Base-by-base conservation (phyloP, 2,329 filamentous ascomycete species). In the Aaosphaeria arxii region DNA sequence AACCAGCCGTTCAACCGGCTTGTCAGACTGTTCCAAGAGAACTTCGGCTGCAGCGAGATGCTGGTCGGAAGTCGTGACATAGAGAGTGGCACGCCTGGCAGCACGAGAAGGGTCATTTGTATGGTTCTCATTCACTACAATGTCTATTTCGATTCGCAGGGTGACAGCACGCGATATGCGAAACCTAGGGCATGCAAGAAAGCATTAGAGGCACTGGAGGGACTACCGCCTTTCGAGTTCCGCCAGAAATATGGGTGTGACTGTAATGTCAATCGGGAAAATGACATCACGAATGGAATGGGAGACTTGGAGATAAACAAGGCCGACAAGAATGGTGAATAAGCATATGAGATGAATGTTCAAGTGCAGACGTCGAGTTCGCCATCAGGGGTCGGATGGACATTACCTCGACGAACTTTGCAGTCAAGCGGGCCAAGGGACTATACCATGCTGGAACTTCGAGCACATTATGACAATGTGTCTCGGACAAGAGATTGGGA, bases 1-100 rank as follows among this genome's bases (percentile, higher is more conserved):
- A 88, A 88, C 32, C 91, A 97, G 57, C 92, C 92, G 0, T 86
- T 70, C 61, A 95, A 88, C 0, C 82, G 82, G 39, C 77, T 96
- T 0, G 75, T 82, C 38, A 82, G 83, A 40, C 75, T 82, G 51
- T 74, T 96, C 50, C 75, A 81, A 6, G 75, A 78, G 7, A 77
- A 82, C 7, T 85, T 90, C 51, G 81, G 78, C 30, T 96, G 92
- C 67, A 71, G 61, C 7, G 74, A 83, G 24, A 84, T 80, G 66
- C 76, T 83, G 6, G 55, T 68, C 43, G 59, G 54, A 1, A 57
- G 58, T 1, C 51, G 55, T 4, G 54, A 60, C 47, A 69, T 77
- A 11, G 63, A 69, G 1, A 74, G 74, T 1, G 72, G 82, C 56
- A 68, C 79, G 2, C 63, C 75, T 56, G 74, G 42, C 51, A 72